A percentile compares a stretch with the other conserved stretches of the same genome.
Conservation (phyloP, 495 filamentous ascomycete species). For the Amphirosellinia nigrospora region DNA sequence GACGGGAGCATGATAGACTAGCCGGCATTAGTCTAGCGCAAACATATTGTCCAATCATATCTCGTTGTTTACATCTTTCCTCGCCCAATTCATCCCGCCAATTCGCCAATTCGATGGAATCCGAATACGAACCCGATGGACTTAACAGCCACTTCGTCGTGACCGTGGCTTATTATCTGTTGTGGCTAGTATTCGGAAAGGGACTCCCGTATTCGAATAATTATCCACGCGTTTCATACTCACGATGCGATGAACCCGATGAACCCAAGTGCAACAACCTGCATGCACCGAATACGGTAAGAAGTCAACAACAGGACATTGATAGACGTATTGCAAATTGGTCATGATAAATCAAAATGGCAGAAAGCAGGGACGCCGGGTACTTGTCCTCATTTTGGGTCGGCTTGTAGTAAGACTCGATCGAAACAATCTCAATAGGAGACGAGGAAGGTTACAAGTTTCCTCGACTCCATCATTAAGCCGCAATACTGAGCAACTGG, state of each 20-base stretch:
- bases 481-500: no score
- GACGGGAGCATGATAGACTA: background rate
- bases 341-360: background rate
- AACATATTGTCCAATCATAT: background rate
- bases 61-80: conserved; percentile 16
- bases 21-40: background rate
- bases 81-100: conserved; percentile 20
- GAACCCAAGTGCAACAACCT: conserved; percentile 16
- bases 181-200: conserved; percentile 4
- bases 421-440: no score
- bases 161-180: background rate
- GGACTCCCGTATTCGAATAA: background rate
- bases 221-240: background rate
- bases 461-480: no score
- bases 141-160: conserved; percentile 5
- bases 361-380: no score
- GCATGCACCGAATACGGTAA: background rate
- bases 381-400: no score
- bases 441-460: no score
- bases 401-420: no score
- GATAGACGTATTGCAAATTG: background rate
- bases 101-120: conserved; percentile 11
- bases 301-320: background rate
- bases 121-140: conserved; percentile 44
- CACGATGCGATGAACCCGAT: background rate